Evolutionary conservation across 345 rosid genomes (phyloP).

Genomic region (Geranium brycei): DNA sequence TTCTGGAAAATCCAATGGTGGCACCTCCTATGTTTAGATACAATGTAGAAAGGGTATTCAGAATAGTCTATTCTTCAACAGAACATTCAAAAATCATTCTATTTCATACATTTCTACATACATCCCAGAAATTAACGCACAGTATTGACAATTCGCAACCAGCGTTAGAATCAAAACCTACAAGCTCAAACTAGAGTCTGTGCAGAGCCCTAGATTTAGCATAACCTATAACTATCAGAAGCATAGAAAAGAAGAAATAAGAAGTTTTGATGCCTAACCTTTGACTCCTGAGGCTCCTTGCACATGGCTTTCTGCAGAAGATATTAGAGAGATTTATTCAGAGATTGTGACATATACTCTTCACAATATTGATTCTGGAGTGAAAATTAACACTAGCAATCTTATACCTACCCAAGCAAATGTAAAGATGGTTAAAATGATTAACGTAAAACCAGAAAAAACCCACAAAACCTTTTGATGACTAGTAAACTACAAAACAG

Average conservation of each 20-base stretch:
- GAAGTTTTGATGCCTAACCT: constrained; percentile 34
- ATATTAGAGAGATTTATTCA: constrained; percentile 1
- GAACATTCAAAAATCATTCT: not conserved
- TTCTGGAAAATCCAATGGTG: constrained; percentile 74
- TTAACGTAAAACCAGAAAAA: constrained; percentile 4
- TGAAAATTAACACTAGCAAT: not conserved
- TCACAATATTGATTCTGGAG: not conserved
- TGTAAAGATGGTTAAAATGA: not conserved
- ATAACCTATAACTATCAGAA: constrained; percentile 3
- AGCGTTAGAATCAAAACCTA: not conserved
- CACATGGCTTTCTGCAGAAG: constrained; percentile 64
- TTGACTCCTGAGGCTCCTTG: constrained; percentile 69
- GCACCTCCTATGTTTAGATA: constrained; percentile 45
- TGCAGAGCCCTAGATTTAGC: too few relatives aligned
- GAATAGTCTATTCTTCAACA: not conserved
- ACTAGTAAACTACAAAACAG: not conserved
- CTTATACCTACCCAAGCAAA: not conserved
- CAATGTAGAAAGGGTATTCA: constrained; percentile 5
- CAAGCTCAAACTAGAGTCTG: not conserved
- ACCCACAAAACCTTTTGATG: not conserved
- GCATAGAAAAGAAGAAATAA: constrained; percentile 1
- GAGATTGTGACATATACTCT: not conserved
- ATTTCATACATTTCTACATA: not conserved
- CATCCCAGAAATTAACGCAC: not conserved
- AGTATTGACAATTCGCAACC: not conserved